phyloP scores from a whole-genome alignment of 164 flowering plant species.

The Sextonia rubra region DNA sequence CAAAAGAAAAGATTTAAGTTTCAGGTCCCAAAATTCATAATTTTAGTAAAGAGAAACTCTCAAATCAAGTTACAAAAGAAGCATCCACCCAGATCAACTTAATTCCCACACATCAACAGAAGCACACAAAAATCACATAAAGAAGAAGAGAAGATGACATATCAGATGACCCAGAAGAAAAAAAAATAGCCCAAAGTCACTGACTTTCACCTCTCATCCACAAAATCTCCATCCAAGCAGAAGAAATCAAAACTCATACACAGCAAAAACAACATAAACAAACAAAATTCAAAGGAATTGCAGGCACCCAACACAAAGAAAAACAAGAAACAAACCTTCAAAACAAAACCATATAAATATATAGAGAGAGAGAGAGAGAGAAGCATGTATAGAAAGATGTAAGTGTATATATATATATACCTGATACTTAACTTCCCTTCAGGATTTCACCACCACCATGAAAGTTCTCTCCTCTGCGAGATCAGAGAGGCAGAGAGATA shows the following conservation, averaged over 20 bases:
- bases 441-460: background rate
- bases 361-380: background rate
- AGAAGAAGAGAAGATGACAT: too few species aligned
- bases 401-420: background rate
- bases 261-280: background rate
- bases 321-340: background rate
- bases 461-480: background rate
- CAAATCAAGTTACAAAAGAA: background rate
- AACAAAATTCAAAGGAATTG: too few species aligned
- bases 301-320: background rate
- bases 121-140: too few species aligned
- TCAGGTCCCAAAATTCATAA: too few species aligned
- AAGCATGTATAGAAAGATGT: background rate
- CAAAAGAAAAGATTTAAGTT: too few species aligned
- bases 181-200: too few species aligned
- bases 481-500: background rate
- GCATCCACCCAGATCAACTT: background rate
- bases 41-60: too few species aligned
- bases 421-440: background rate
- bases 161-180: too few species aligned
- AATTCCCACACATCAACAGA: too few species aligned
- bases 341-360: background rate
- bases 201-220: too few species aligned
- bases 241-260: background rate
- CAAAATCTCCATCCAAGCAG: background rate